Conservation (phyloP, 306 rosid genomes). For the Quercus wislizeni region DNA sequence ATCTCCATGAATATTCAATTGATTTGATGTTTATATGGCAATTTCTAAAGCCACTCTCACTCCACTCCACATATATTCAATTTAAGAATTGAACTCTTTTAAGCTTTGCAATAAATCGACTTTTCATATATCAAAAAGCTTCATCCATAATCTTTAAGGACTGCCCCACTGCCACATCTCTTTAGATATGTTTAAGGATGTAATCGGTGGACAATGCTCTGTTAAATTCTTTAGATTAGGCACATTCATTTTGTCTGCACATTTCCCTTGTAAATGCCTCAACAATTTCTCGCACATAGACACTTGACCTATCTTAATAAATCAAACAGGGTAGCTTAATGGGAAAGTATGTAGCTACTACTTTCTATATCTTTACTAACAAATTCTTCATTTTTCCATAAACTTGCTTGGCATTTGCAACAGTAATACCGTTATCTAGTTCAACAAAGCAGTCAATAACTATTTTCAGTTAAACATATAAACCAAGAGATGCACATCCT, state of each 20-base stretch:
- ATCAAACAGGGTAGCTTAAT: background rate
- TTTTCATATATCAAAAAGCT: too few species aligned
- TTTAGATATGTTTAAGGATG: too few species aligned
- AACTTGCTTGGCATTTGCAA: too few species aligned
- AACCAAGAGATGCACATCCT: slow-evolving; percentile 44
- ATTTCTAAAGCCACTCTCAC: background rate
- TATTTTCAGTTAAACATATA: slow-evolving; percentile 11
- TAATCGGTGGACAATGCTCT: background rate
- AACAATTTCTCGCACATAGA: background rate
- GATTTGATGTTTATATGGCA: background rate
- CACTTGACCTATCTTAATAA: background rate
- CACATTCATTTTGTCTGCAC: background rate
- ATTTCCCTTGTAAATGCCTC: background rate
- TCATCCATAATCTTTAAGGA: too few species aligned
- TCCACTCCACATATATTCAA: too few species aligned
- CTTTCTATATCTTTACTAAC: too few species aligned
- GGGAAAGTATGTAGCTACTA: too few species aligned
- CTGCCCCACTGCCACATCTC: too few species aligned
- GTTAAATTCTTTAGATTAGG: background rate
- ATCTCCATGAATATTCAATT: background rate
- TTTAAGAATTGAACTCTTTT: too few species aligned
- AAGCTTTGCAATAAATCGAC: too few species aligned
- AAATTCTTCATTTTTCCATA: too few species aligned
- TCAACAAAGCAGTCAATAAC: slow-evolving; percentile 4
- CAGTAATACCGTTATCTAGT: background rate